Conservation (phyloP, 2,329 filamentous ascomycete genomes). For the Chrysoporthe cubensis region DNA sequence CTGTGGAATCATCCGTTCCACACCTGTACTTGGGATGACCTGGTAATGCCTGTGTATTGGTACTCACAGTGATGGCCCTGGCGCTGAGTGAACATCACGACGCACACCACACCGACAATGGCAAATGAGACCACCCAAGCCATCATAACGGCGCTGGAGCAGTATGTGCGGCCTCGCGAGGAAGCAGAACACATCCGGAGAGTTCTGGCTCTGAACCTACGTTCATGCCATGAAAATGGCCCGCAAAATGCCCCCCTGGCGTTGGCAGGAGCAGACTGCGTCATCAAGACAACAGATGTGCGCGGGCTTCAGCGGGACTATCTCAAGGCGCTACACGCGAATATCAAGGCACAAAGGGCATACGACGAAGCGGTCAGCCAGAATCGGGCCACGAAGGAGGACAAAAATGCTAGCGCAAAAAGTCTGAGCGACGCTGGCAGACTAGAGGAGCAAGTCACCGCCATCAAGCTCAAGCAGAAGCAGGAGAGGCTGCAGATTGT, state of each 20-base stretch:
- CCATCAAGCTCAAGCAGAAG: slow-evolving; percentile 57
- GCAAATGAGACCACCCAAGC: slow-evolving; percentile 42
- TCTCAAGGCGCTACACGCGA: slow-evolving; percentile 56
- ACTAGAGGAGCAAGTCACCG: slow-evolving; percentile 55
- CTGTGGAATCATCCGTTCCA: background rate
- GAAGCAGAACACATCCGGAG: slow-evolving; percentile 61
- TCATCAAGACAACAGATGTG: slow-evolving; percentile 43
- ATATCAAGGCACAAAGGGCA: slow-evolving; percentile 54
- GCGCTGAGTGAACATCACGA: background rate
- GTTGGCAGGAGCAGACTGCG: slow-evolving; percentile 47
- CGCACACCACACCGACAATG: slow-evolving; percentile 35
- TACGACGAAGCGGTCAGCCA: slow-evolving; percentile 45
- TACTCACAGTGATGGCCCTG: background rate
- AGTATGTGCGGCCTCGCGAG: slow-evolving; percentile 60
- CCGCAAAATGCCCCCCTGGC: slow-evolving; percentile 51
- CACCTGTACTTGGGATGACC: background rate
- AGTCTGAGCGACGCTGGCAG: slow-evolving; percentile 26
- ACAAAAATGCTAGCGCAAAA: slow-evolving; percentile 22
- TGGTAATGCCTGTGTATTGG: background rate
- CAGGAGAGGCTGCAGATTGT: slow-evolving; percentile 54
- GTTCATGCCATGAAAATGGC: slow-evolving; percentile 49
- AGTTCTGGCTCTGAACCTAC: slow-evolving; percentile 58
- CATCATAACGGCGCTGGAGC: slow-evolving; percentile 50
- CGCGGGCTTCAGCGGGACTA: slow-evolving; percentile 59
- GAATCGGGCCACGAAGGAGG: slow-evolving; percentile 33